A percentile compares a stretch with the other conserved stretches of the same genome.
These are phyloP conservation scores for Odontarrhena argentea DNA, from an alignment of 345 rosid genomes.

Conservation along the genomic window DNA sequence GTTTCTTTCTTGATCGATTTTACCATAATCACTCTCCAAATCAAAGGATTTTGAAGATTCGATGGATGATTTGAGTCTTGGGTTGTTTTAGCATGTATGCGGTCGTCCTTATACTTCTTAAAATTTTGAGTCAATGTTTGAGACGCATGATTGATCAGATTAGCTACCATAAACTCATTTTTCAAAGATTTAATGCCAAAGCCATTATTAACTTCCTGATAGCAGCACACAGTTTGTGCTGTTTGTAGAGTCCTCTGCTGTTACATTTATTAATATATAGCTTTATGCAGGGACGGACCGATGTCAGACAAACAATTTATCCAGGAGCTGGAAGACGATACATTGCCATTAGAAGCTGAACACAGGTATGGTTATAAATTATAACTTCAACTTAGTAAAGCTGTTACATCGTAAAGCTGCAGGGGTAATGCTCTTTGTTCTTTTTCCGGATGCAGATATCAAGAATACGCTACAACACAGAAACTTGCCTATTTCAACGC, in stretches of 20 bases:
- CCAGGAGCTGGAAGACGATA: constrained; percentile 98
- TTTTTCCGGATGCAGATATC: constrained; percentile 66
- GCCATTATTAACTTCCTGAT: constrained; percentile 7
- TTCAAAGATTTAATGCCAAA: constrained; percentile 1
- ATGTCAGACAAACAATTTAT: constrained; percentile 99
- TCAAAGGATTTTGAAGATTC: too few species aligned
- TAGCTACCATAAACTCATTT: constrained; percentile 10
- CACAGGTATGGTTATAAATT: constrained; percentile 65
- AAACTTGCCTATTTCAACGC: constrained; percentile 69
- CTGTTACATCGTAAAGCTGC: constrained; percentile 8
- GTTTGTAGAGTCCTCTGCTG: constrained; percentile 1
- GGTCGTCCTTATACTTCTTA: background rate
- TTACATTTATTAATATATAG: constrained; percentile 1
- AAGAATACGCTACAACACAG: constrained; percentile 90
- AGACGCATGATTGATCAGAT: constrained; percentile 1
- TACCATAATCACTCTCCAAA: background rate
- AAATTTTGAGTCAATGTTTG: constrained; percentile 8
- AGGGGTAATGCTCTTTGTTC: constrained; percentile 21
- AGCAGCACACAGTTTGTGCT: background rate
- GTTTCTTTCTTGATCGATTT: background rate
- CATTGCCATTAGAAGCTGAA: constrained; percentile 95
- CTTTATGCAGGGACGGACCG: constrained; percentile 81
- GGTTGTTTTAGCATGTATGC: background rate
- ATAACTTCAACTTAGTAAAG: constrained; percentile 12
- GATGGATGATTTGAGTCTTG: too few species aligned